Evolutionary conservation across 2,329 filamentous ascomycete genomes (phyloP).

Genomic region (Paraphoma sp.): DNA sequence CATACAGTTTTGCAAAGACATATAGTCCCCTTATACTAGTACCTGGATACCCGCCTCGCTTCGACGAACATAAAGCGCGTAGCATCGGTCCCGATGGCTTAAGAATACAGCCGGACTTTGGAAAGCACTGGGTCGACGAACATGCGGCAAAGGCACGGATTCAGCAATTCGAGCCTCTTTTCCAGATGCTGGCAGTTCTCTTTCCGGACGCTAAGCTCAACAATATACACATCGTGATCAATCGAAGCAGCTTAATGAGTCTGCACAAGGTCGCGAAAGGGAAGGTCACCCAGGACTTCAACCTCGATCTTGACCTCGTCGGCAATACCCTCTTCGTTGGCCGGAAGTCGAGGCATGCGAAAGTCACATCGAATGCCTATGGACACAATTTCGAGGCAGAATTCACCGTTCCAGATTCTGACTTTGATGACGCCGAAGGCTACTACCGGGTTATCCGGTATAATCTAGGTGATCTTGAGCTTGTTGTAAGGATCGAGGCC

Average conservation of each 20-base stretch:
- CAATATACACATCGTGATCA: slow-evolving; percentile 22
- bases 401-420: slow-evolving; percentile 27
- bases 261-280: slow-evolving; percentile 26
- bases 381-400: slow-evolving; percentile 40
- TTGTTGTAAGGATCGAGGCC: slow-evolving; percentile 25
- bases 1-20: slow-evolving; percentile 10
- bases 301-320: slow-evolving; percentile 42
- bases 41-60: slow-evolving; percentile 1
- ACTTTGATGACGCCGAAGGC: slow-evolving; percentile 19
- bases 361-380: slow-evolving; percentile 21
- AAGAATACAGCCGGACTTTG: slow-evolving; percentile 2
- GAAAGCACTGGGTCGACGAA: slow-evolving; percentile 30
- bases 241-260: slow-evolving; percentile 26
- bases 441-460: slow-evolving; percentile 29
- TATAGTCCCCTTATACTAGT: slow-evolving; percentile 3
- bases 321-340: slow-evolving; percentile 43
- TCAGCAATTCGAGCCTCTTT: slow-evolving; percentile 34
- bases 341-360: slow-evolving; percentile 29
- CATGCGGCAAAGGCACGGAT: slow-evolving; percentile 34
- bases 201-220: slow-evolving; percentile 15
- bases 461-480: slow-evolving; percentile 17
- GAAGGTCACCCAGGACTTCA: slow-evolving; percentile 30
- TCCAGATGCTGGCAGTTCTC: slow-evolving; percentile 23
- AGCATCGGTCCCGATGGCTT: neutral
- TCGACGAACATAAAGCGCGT: neutral